Evolutionary conservation across 2,329 filamentous ascomycete species (phyloP), one percentile per base, ranked within the genome.

Genomic region (Pezicula radicicola): DNA sequence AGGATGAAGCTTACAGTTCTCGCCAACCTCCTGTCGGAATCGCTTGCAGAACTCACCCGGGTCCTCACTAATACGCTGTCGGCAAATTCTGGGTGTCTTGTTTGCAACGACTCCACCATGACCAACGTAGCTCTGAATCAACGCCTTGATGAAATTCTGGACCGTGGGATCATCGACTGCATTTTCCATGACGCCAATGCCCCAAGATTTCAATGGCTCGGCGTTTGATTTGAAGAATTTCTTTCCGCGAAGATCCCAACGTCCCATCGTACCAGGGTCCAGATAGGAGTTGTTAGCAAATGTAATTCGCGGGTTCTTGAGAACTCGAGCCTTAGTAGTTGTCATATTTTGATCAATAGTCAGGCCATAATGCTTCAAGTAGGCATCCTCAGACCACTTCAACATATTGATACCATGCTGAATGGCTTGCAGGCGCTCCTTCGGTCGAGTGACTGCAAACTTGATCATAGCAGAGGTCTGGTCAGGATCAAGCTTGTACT

Each of bases 391-490:
- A 1, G 63, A 59, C 83, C 90, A 94, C 9, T 83, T 73, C 0
- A 93, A 76, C 58, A 87, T 79, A 0, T 72, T 65, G 8, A 96
- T 80, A 15, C 88, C 88, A 3, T 79, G 67, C 46, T 84, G 72
- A 60, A 97, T 91, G 18, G 88, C 82, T 0, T 67, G 61, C 58
- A 83, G 80, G n/a, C 94, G 88, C 28, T 84, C 67, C 0, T 68
- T 66, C 0, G 94, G 94, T 1, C 86, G 80, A 6, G 88, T 90
- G 4, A 96, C 93, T 0, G 93, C 92, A 62, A 93, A 91, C 68
- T 88, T 93, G 74, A 99, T 97, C 94, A 99, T 99, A 5, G 79
- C 72, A 0, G 86, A 74, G 0, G 93, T 97, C 72, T 71, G 77
- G 0, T 64, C 58, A 0, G 78, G 74, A 49, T 78, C 78, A 1